Percentiles rank a stretch among this genome's conserved stretches.
Conservation (phyloP, 306 rosid genomes). For the Senna siamea region DNA sequence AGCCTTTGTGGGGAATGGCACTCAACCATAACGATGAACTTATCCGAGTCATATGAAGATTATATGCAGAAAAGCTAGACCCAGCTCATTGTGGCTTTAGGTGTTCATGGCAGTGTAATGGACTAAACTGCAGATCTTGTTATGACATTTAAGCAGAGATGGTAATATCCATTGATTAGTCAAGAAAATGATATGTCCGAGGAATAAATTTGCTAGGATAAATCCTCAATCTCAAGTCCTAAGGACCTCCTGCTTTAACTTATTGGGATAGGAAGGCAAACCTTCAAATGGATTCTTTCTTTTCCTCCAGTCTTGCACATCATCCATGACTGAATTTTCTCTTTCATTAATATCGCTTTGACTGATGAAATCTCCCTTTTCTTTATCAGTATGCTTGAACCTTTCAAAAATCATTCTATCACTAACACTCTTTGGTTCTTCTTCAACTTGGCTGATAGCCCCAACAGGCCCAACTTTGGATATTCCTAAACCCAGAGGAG, state of each 20-base stretch:
- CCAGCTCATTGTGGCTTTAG: not conserved
- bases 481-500: constrained; percentile 53
- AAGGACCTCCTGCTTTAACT: not conserved
- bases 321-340: constrained; percentile 41
- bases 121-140: constrained; percentile 1
- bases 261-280: constrained; percentile 41
- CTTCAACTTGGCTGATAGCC: constrained; percentile 43
- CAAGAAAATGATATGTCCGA: constrained; percentile 6
- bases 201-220: not conserved
- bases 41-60: not conserved
- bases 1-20: constrained; percentile 19
- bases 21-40: constrained; percentile 20
- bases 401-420: constrained; percentile 58
- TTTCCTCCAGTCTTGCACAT: constrained; percentile 59
- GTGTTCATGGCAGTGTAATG: not conserved
- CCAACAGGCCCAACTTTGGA: constrained; percentile 32
- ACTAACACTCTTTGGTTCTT: constrained; percentile 37
- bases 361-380: constrained; percentile 36
- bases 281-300: constrained; percentile 67
- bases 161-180: not conserved
- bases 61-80: constrained; percentile 2
- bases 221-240: constrained; percentile 2
- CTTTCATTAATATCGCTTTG: constrained; percentile 43
- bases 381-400: constrained; percentile 62
- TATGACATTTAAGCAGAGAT: constrained; percentile 30